A percentile compares a stretch with the other conserved stretches of the same genome.
These are phyloP conservation scores for Immersiporthe knoxdaviesiana DNA, from an alignment of 2,329 filamentous ascomycete genomes.

Conservation along the genomic window DNA sequence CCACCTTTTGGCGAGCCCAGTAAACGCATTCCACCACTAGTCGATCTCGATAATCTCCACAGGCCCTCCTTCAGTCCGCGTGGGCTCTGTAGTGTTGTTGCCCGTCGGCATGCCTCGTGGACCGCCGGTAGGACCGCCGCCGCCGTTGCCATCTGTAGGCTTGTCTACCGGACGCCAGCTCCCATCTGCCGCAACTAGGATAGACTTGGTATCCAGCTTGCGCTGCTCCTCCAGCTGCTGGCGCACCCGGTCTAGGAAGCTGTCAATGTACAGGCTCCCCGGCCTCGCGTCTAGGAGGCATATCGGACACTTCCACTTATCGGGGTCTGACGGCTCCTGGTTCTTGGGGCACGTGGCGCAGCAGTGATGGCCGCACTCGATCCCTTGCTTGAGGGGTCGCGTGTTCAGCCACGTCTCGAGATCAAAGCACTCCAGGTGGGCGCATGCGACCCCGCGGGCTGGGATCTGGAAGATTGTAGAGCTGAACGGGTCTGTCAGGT, in stretches of 20 bases:
- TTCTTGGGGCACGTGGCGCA: constrained; percentile 43
- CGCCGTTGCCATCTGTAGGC: constrained; percentile 39
- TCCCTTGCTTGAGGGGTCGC: constrained; percentile 51
- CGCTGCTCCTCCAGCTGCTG: constrained; percentile 53
- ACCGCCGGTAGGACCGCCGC: constrained; percentile 26
- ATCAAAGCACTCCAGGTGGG: constrained; percentile 88
- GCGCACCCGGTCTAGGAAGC: constrained; percentile 70
- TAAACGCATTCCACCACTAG: neutral
- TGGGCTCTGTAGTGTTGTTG: constrained; percentile 16
- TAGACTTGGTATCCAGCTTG: constrained; percentile 57
- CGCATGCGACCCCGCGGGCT: constrained; percentile 70
- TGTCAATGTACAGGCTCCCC: constrained; percentile 69
- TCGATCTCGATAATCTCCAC: constrained; percentile 28
- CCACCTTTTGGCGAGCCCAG: neutral
- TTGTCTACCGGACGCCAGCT: constrained; percentile 59
- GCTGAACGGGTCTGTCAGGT: constrained; percentile 70
- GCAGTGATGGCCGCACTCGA: constrained; percentile 40
- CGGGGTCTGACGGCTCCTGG: constrained; percentile 58
- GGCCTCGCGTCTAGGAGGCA: constrained; percentile 80
- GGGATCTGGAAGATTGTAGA: constrained; percentile 69
- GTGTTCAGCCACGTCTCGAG: constrained; percentile 78
- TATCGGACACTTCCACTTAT: constrained; percentile 86
- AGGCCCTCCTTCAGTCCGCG: constrained; percentile 12
- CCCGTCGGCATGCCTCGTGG: constrained; percentile 10
- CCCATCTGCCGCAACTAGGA: constrained; percentile 67